These are phyloP conservation scores for Daldinia concentrica DNA, from an alignment of 495 filamentous ascomycete species.

Conservation along the genomic window DNA sequence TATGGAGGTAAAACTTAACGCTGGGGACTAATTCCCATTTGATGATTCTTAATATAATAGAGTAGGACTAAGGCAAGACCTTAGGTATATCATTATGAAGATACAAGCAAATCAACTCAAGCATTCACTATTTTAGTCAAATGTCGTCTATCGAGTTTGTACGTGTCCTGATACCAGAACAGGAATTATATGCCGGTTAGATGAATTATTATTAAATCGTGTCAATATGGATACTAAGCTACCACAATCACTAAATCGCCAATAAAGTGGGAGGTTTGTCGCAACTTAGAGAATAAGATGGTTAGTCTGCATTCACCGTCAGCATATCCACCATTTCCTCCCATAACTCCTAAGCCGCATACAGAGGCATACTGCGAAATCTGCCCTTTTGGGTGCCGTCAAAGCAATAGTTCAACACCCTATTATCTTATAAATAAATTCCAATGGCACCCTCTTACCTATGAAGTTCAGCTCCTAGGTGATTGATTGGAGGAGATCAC, in stretches of 20 bases:
- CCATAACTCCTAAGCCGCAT: not conserved
- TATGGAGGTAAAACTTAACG: not conserved
- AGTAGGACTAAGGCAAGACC: not conserved
- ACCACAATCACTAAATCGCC: not conserved
- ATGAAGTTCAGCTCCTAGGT: not conserved
- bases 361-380: conserved; percentile 17
- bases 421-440: not conserved
- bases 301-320: not conserved
- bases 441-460: not conserved
- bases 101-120: not conserved
- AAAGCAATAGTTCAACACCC: not conserved
- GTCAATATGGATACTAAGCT: no score
- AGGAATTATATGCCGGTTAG: no score
- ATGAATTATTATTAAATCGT: no score
- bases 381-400: not conserved
- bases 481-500: not conserved
- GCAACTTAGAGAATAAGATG: conserved; percentile 10
- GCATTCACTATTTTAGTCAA: not conserved
- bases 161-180: no score
- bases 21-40: not conserved
- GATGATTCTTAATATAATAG: not conserved
- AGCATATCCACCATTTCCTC: not conserved
- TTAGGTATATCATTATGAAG: no score
- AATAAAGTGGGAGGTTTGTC: not conserved
- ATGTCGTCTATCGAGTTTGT: no score